Evolutionary conservation across 2,329 filamentous ascomycete species (phyloP), one percentile per base, ranked within the genome.

Genomic region (Fusarium pininemorale): DNA sequence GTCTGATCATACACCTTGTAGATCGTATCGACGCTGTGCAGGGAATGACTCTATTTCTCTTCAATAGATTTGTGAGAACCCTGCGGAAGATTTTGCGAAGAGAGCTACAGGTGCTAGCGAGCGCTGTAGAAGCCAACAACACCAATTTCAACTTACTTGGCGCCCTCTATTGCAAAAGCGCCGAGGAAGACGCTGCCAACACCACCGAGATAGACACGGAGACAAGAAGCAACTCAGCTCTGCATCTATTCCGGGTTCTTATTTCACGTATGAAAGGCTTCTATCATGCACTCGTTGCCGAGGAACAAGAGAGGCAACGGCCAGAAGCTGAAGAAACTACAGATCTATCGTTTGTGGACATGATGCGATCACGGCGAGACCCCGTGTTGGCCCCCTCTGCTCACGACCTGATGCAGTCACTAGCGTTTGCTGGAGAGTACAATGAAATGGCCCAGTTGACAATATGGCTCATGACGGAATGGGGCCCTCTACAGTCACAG

Each of bases 351-450:
- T 72, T 75, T 12, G 72, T 83, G n/a, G 82, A 83, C 15, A 73
- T 75, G 15, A 80, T 83, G 79, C 74, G 76, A 45, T 76, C 76
- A 35, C 77, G 83, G 13, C 74, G 68, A 58, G 83, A 84, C 64
- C 78, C 79, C 6, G 79, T 82, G 44, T 73, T 77, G 63, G 80
- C 79, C 11, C 74, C 78, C 90, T 73, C 82, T 20, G 81, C 77
- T 3, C 89, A 92, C 74, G 83, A 84, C 5, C 92, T 93, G 78
- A 86, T 94, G 79, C 86, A 90, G 53, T 86, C 89, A 3, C 83
- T 94, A 28, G 92, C 89, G 2, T 86, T 88, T 59, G 80, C 90
- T n/a, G 87, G 87, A 41, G 90, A 94, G 72, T 84, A 85, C 55
- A 82, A 87, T 5, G 89, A 87, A 56, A 89, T 94, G 79, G 84